phyloP scores from a whole-genome alignment of 164 flowering plant genomes.

The Aristolochia contorta region DNA sequence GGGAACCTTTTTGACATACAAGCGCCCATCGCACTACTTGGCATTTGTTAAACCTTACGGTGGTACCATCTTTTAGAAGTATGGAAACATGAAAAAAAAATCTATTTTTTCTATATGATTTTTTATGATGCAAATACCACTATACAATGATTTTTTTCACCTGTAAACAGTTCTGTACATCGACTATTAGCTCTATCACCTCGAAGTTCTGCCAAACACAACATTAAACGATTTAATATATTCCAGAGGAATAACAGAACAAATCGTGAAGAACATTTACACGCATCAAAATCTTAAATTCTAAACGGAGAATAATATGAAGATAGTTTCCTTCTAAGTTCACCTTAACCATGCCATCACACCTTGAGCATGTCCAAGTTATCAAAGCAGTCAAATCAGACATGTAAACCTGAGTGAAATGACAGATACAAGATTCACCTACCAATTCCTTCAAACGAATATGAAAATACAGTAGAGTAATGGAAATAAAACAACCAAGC shows the following conservation, averaged over 20 bases:
- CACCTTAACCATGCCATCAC: slow-evolving; percentile 74
- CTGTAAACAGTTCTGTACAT: slow-evolving; percentile 92
- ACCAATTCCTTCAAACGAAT: too few relatives aligned
- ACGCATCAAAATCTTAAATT: background rate
- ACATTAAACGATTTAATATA: background rate
- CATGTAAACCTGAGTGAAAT: slow-evolving; percentile 64
- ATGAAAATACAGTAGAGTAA: too few relatives aligned
- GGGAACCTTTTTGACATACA: too few relatives aligned
- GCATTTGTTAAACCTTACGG: too few relatives aligned
- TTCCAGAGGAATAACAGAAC: background rate
- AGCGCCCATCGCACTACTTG: too few relatives aligned
- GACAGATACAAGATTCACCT: background rate
- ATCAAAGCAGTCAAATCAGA: slow-evolving; percentile 83
- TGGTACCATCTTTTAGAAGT: background rate
- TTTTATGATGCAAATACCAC: background rate
- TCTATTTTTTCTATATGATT: background rate
- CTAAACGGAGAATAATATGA: background rate
- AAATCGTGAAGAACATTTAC: background rate
- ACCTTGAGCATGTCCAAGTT: slow-evolving; percentile 94
- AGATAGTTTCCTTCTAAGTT: background rate
- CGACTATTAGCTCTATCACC: slow-evolving; percentile 78
- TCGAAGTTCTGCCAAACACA: slow-evolving; percentile 69
- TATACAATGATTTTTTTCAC: slow-evolving; percentile 24
- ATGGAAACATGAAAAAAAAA: background rate
- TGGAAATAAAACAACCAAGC: too few relatives aligned